These are phyloP conservation scores for Zarea fungicola DNA, from an alignment of 2,329 filamentous ascomycete species.

Conservation along the genomic window DNA sequence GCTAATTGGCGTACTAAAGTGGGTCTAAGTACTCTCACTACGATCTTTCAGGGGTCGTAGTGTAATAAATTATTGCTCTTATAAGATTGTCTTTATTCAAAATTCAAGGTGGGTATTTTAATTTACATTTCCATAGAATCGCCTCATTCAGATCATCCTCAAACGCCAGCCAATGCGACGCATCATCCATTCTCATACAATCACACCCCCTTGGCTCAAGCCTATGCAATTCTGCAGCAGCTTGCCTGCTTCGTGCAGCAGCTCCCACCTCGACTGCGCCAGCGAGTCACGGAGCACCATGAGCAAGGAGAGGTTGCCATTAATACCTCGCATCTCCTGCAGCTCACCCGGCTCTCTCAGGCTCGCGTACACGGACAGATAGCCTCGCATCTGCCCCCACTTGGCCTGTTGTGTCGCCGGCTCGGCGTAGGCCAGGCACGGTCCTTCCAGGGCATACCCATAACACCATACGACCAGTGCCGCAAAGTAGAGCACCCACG, in stretches of 20 bases:
- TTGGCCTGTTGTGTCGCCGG: slow-evolving; percentile 60
- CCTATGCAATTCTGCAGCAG: slow-evolving; percentile 77
- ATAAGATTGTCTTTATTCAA: too few relatives aligned
- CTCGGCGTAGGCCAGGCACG: slow-evolving; percentile 38
- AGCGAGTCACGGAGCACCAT: slow-evolving; percentile 80
- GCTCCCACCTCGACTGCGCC: slow-evolving; percentile 78
- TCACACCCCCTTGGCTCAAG: slow-evolving; percentile 34
- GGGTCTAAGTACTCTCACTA: too few relatives aligned
- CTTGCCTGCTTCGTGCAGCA: slow-evolving; percentile 80
- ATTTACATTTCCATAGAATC: too few relatives aligned
- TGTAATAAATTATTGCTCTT: too few relatives aligned
- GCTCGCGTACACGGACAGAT: slow-evolving; percentile 66
- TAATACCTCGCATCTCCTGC: slow-evolving; percentile 67
- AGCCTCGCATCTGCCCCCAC: slow-evolving; percentile 72
- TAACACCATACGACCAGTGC: slow-evolving; percentile 93
- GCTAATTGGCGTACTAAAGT: too few relatives aligned
- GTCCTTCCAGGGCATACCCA: slow-evolving; percentile 82
- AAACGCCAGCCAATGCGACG: not conserved
- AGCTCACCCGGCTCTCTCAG: slow-evolving; percentile 74
- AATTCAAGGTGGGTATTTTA: too few relatives aligned
- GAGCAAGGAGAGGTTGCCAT: slow-evolving; percentile 75
- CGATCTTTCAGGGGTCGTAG: too few relatives aligned
- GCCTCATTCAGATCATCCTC: too few relatives aligned
- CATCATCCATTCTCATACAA: slow-evolving; percentile 28
- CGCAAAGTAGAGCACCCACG: slow-evolving; percentile 94